Evolutionary conservation across 116 monocot genomes (phyloP), one percentile per base, ranked within the genome.

Genomic region (Cymodocea nodosa): DNA sequence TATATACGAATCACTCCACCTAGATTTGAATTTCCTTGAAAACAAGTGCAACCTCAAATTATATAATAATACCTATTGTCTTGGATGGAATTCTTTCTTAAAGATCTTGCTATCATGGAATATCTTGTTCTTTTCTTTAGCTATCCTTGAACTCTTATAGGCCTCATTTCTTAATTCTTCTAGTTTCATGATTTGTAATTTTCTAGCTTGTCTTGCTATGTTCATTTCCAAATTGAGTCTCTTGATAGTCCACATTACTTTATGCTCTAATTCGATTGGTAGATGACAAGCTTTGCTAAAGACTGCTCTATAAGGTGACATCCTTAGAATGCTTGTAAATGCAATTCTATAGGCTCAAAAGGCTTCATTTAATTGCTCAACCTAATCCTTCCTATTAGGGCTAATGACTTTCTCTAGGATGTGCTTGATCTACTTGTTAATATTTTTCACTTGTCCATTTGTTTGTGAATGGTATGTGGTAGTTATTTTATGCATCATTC

Each of bases 351-450:
- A 70, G 2, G 61, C 51, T 23, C 23, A 69, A 2, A 70, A 18
- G 6, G 25, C 70, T 61, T 52, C 70, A 24, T 51, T 12, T 17
- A 70, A 35, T 62, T 23, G 30, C 50, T 30, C 8, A 5, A 23
- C 50, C 50, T 50, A 70, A 52, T 70, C 70, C 17, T 35, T 61
- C 18, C 50, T 51, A 51, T 70, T 49, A 0, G 61, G 16, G 0
- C 23, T 57, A n/a, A 69, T 7, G 6, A 69, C 24, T 48, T 59
- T 59, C 15, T 69, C 58, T 10, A 60, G 15, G 0, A 69, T 69
- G 14, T 37, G 1, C 22, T 69, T 69, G 58, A 69, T 69, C 37
- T 69, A 13, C 9, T 13, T 0, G 22, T 30, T 30, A 30, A 3
- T 3, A 30, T 30, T 30, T 30, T 30, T 3, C 30, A 30, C 30